Conservation (phyloP, 169 alveolate genomes). For the Theileria annulata region DNA sequence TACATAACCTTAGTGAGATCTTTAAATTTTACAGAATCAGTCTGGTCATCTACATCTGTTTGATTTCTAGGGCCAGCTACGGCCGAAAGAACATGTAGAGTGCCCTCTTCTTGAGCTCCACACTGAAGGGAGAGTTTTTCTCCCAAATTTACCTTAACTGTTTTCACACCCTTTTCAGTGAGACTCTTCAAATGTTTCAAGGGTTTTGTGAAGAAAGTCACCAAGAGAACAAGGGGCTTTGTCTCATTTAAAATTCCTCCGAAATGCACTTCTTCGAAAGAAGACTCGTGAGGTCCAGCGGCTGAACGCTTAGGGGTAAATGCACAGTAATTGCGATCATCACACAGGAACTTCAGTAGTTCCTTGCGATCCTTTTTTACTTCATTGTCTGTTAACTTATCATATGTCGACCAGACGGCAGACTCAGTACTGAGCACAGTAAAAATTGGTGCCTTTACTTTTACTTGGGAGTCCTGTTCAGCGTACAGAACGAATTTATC, state of each 20-base stretch:
- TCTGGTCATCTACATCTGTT: slow-evolving; percentile 8
- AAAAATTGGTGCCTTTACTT: slow-evolving; percentile 46
- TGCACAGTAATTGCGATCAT: slow-evolving; percentile 55
- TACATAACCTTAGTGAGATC: slow-evolving; percentile 21
- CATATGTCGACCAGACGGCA: slow-evolving; percentile 53
- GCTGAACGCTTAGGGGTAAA: slow-evolving; percentile 56
- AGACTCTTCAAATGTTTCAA: not conserved
- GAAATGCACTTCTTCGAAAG: slow-evolving; percentile 38
- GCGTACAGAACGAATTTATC: slow-evolving; percentile 33
- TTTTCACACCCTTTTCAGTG: not conserved
- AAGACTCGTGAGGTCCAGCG: slow-evolving; percentile 32
- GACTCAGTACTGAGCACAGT: slow-evolving; percentile 35
- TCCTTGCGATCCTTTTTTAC: slow-evolving; percentile 60
- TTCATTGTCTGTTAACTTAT: slow-evolving; percentile 20
- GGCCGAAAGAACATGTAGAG: not conserved
- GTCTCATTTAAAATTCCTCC: slow-evolving; percentile 54
- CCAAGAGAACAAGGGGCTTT: slow-evolving; percentile 35
- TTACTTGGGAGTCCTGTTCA: slow-evolving; percentile 55
- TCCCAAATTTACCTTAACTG: not conserved
- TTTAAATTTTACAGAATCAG: slow-evolving; percentile 16
- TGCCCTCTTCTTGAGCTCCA: not conserved
- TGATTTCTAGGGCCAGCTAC: not conserved
- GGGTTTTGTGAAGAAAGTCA: not conserved
- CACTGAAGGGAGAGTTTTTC: not conserved
- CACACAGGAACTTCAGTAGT: slow-evolving; percentile 51